These are phyloP conservation scores for Biscutella laevigata DNA, from an alignment of 441 rosid genomes.

Conservation along the genomic window DNA sequence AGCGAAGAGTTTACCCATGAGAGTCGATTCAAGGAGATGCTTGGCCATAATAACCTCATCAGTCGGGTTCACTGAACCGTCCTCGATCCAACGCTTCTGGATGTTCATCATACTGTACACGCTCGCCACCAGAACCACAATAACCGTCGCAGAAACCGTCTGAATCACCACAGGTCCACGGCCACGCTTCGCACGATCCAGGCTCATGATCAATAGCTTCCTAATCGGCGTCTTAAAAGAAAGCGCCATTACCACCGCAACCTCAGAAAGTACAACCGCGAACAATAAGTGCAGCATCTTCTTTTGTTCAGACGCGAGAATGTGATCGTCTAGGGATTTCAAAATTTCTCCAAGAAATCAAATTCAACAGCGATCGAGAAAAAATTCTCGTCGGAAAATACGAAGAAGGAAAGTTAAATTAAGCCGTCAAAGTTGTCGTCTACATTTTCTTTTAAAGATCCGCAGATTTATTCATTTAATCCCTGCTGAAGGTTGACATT, in stretches of 20 bases:
- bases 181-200: constrained; percentile 59
- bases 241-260: constrained; percentile 37
- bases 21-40: constrained; percentile 55
- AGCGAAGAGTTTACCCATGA: constrained; percentile 40
- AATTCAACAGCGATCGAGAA: constrained; percentile 1
- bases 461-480: neutral
- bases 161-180: constrained; percentile 58
- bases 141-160: constrained; percentile 44
- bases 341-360: neutral
- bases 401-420: constrained; percentile 20
- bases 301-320: neutral
- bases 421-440: neutral
- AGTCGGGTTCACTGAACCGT: constrained; percentile 41
- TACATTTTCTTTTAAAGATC: neutral
- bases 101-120: constrained; percentile 43
- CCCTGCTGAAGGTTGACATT: no score
- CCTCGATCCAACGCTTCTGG: constrained; percentile 54
- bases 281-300: constrained; percentile 50
- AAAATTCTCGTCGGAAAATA: constrained; percentile 16
- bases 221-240: constrained; percentile 54
- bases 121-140: constrained; percentile 37
- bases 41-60: constrained; percentile 57
- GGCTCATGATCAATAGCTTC: constrained; percentile 42
- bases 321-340: neutral
- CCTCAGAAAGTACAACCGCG: constrained; percentile 37